These are phyloP conservation scores for Pythium periplocum DNA, from an alignment of 352 stramenopile genomes.

Conservation along the genomic window DNA sequence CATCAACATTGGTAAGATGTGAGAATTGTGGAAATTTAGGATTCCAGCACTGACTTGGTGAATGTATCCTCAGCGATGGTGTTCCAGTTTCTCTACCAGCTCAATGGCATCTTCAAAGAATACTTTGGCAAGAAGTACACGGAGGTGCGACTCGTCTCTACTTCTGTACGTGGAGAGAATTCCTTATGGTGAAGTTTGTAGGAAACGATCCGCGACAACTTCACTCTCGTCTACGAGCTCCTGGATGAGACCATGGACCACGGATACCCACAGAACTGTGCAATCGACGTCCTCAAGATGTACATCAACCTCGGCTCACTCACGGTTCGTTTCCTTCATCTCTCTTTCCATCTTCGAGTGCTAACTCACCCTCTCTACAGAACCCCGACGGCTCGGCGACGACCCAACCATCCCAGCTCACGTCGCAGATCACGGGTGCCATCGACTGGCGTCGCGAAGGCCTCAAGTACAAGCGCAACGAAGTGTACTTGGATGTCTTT, in stretches of 20 bases:
- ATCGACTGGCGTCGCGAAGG: conserved; percentile 94
- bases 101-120: conserved; percentile 95
- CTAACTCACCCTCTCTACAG: conserved; percentile 26
- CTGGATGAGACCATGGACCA: conserved; percentile 99
- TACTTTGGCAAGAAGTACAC: conserved; percentile 98
- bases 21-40: too few relatives aligned
- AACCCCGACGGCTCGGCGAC: conserved; percentile 89
- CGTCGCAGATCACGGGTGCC: conserved; percentile 75
- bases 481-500: conserved; percentile 98
- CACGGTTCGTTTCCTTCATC: conserved; percentile 23
- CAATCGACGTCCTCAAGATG: conserved; percentile 96
- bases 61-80: conserved; percentile 67
- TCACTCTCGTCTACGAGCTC: conserved; percentile 98
- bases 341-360: background rate
- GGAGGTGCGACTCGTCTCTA: conserved; percentile 42
- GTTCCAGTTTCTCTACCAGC: conserved; percentile 96
- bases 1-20: conserved; percentile 85
- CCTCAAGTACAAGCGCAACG: conserved; percentile 98
- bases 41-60: background rate
- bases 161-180: too few relatives aligned
- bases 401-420: conserved; percentile 85
- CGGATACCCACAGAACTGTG: conserved; percentile 98
- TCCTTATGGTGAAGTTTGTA: conserved; percentile 1
- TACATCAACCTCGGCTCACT: conserved; percentile 96
- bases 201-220: conserved; percentile 97